Percentiles rank a stretch among this genome's conserved stretches.
Conservation (phyloP, 345 rosid genomes). For the Hypericum perforatum region DNA sequence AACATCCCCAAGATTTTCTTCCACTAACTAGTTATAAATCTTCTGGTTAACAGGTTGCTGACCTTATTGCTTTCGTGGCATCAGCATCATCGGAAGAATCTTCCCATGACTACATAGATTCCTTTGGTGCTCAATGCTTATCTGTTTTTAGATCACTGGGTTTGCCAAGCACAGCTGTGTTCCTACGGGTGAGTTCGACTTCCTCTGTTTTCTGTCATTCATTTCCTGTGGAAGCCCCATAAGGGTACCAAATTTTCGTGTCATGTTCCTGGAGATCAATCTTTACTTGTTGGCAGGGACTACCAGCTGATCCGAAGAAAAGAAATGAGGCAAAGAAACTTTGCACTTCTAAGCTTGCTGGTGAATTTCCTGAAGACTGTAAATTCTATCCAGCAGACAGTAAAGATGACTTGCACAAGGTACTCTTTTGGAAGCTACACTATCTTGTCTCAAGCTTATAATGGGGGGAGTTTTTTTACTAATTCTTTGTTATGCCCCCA, state of each 20-base stretch:
- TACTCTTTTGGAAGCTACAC: conserved; percentile 7
- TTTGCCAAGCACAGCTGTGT: conserved; percentile 75
- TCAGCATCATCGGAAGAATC: conserved; percentile 54
- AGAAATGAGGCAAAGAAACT: conserved; percentile 60
- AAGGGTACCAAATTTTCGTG: no score
- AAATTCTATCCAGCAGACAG: conserved; percentile 82
- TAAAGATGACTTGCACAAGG: conserved; percentile 90
- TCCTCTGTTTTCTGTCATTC: conserved; percentile 3
- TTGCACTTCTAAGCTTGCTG: conserved; percentile 49
- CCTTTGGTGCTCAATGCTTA: conserved; percentile 76
- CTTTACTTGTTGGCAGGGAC: conserved; percentile 38
- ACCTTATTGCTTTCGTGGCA: conserved; percentile 89
- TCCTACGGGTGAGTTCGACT: conserved; percentile 63
- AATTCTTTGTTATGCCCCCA: conserved; percentile 1
- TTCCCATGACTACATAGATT: conserved; percentile 44
- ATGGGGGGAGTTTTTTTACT: background rate
- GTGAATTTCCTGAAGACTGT: conserved; percentile 85
- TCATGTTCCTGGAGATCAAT: conserved; percentile 11
- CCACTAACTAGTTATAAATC: conserved; percentile 3
- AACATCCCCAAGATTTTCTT: background rate
- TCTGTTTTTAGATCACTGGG: conserved; percentile 82
- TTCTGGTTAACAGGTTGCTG: conserved; percentile 59
- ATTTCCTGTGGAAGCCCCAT: conserved; percentile 1
- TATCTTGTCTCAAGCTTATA: background rate
- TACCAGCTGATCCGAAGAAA: conserved; percentile 57